Conservation (phyloP, 1,139 yeast genomes). For the Geotrichum restrictum region DNA sequence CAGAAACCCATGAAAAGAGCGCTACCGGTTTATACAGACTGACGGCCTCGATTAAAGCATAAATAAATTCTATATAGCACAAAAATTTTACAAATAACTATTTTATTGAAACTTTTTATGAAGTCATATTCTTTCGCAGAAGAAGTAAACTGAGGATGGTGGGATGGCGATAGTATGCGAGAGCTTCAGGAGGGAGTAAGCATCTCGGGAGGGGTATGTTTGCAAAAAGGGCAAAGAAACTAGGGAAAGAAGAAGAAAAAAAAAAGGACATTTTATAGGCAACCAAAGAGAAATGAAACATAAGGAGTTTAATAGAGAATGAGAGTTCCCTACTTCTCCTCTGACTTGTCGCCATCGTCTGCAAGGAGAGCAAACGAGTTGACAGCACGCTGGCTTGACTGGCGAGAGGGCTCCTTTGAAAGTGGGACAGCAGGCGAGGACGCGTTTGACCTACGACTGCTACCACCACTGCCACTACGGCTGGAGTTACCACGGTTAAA, state of each 20-base stretch:
- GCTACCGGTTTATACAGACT: not conserved
- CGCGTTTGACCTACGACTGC: constrained; percentile 16
- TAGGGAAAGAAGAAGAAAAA: not conserved
- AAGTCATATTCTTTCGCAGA: not conserved
- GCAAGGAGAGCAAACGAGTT: constrained; percentile 35
- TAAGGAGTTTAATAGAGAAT: not conserved
- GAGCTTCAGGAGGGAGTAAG: not conserved
- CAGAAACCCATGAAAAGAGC: not conserved
- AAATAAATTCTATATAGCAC: constrained; percentile 4
- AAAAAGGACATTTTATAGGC: constrained; percentile 3
- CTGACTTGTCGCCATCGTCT: constrained; percentile 28
- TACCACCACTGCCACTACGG: constrained; percentile 8
- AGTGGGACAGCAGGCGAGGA: constrained; percentile 33
- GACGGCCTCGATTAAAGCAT: not conserved
- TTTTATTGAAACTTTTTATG: constrained; percentile 12
- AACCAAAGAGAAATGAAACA: not conserved
- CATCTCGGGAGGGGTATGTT: constrained; percentile 7
- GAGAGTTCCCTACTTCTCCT: constrained; percentile 21
- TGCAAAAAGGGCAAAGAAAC: not conserved
- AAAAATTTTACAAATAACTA: constrained; percentile 3
- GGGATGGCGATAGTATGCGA: not conserved
- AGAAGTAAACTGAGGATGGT: not conserved
- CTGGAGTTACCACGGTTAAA: constrained; percentile 32
- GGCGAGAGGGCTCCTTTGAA: constrained; percentile 33
- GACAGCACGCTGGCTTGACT: constrained; percentile 27